Evolutionary conservation across 306 rosid genomes (phyloP).

Genomic region (Mucuna pruriens): DNA sequence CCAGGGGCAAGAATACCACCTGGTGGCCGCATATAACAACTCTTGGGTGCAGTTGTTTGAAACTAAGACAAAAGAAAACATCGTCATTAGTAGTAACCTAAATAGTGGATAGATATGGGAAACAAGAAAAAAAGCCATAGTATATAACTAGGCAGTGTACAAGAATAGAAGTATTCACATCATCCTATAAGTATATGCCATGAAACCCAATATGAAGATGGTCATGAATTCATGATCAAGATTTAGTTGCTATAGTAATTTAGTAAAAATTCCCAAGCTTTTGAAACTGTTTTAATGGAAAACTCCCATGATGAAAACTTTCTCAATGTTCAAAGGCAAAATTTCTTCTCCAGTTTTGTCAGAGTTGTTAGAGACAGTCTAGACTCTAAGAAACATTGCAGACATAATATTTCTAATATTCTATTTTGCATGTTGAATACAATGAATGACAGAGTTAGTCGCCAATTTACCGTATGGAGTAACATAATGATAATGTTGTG

Average conservation of each 20-base stretch:
- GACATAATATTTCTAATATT: conserved; percentile 11
- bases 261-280: conserved; percentile 17
- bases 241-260: background rate
- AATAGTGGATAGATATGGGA: background rate
- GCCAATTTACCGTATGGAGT: background rate
- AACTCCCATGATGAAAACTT: background rate
- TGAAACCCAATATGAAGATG: conserved; percentile 4
- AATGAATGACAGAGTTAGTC: conserved; percentile 9
- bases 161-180: background rate
- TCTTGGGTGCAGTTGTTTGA: conserved; percentile 99
- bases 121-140: background rate
- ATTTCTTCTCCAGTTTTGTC: conserved; percentile 5
- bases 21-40: conserved; percentile 98
- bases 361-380: conserved; percentile 19
- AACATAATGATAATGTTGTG: conserved; percentile 4
- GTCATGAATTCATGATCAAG: background rate
- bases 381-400: background rate
- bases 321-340: background rate
- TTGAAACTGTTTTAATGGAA: background rate
- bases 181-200: background rate
- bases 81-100: conserved; percentile 22
- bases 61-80: conserved; percentile 61
- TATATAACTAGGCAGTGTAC: background rate
- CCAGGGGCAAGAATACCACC: conserved; percentile 94
- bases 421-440: conserved; percentile 15